Evolutionary conservation across 805 yeast genomes (phyloP), one percentile per base, ranked within the genome.

Genomic region (Yamadazyma sp.): DNA sequence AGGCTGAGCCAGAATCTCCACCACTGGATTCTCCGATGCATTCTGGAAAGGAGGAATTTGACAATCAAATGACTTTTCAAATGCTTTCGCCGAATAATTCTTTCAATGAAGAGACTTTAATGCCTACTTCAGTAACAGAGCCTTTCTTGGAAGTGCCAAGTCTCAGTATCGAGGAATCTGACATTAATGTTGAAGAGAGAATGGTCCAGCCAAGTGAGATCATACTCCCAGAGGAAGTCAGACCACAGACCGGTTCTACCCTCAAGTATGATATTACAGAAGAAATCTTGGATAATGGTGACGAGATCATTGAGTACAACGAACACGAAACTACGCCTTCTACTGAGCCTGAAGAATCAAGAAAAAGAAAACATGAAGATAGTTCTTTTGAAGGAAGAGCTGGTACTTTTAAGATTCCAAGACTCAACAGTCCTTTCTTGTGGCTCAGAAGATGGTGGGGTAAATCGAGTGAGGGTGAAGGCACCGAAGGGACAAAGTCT

Each of bases 311-410:
- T 17, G 32, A 17, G n/a, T 28, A 28, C 22, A 16, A 16, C 4
- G 22, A 28, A n/a, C 12, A 17, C 11, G 40, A 35, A 7, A 9
- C 28, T n/a, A 13, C 14, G 16, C 4, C 16, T 9, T 3, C 28
- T 9, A 14, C n/a, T 24, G 52, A 44, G 7, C 6, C 20, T 16
- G 46, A 48, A 28, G 46, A 44, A 4, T 57, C 60, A 17, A 53
- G 45, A 22, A 48, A 54, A 18, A 30, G 25, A 28, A 31, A 18
- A 24, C 18, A 32, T 32, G 34, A 23, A 8, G 32, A 30, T n/a
- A 17, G 21, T 19, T 30, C 34, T 33, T 14, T 10, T 7, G 16
- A 36, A 20, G 15, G 37, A 33, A 8, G 32, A 29, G n/a, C 23
- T 21, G 8, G 5, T 4, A n/a, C n/a, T n/a, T n/a, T n/a, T n/a